Base-by-base conservation (phyloP, 2,329 filamentous ascomycete species). In the Cordyceps tenuipes region DNA sequence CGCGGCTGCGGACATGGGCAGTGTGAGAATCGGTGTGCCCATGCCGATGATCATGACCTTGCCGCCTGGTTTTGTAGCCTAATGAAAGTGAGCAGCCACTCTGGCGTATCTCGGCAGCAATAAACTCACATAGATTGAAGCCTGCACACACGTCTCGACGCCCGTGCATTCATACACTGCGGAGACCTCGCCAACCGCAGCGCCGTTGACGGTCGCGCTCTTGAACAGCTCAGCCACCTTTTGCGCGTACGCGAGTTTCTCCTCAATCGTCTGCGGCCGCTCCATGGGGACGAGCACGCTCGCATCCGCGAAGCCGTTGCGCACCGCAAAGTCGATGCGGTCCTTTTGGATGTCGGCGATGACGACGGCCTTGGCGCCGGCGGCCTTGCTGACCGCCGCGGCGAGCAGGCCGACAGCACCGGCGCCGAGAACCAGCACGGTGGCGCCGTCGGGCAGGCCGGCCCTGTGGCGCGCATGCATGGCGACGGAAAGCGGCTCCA, bases 91-190 rank as follows among this genome's bases (percentile, higher is more conserved):
- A 63, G 54, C 19, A 21, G 0, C 29, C 12, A 19, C 21, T 34
- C 60, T 60, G 21, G 3, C 26, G 4, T 17, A 34, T 31, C 8
- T 29, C 15, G 13, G 72, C 19, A 19, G 43, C 21, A 12, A n/a
- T 46, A 6, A 5, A 46, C 76, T 70, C 63, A 82, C 80, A 66
- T 89, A 92, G 59, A 92, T 90, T 5, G 86, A 82, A 6, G 84
- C 83, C 70, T 92, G 89, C 66, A 91, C 78, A 66, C 88, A 92
- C 0, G 84, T 82, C 68, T 90, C 88, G 23, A 91, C 88, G 9
- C 89, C 89, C 0, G 89, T 92, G 69, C 88, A 91, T 73, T 92
- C 89, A 67, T 88, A 91, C 2, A 88, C 86, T 1, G 83, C 82
- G 55, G 84, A 81, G 0, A 89, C 81, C 68, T 90, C 85, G 0